These are phyloP conservation scores for Pichia pseudocactophila DNA, from an alignment of 805 yeast species.

Conservation along the genomic window DNA sequence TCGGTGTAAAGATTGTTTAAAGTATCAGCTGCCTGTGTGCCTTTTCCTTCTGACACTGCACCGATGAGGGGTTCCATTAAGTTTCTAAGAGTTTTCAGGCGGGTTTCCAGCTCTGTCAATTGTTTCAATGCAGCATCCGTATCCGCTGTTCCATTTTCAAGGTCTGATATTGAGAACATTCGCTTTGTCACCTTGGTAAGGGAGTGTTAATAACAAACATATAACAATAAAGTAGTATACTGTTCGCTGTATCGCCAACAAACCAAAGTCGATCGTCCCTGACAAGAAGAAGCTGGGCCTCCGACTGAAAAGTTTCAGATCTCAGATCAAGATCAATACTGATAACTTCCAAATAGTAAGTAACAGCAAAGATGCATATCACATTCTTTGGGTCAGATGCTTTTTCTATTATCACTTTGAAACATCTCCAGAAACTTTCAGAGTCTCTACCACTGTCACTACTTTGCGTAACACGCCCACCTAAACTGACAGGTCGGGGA, in stretches of 20 bases:
- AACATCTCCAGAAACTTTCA: slow-evolving; percentile 22
- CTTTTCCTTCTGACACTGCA: not conserved
- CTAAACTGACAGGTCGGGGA: slow-evolving; percentile 55
- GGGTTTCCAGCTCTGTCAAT: not conserved
- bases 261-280: no score
- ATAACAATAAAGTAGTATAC: no score
- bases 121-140: not conserved
- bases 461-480: not conserved
- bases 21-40: not conserved
- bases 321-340: not conserved
- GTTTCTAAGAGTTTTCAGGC: not conserved
- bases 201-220: no score
- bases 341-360: not conserved
- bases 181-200: not conserved
- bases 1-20: not conserved
- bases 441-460: slow-evolving; percentile 12
- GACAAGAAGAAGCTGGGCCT: no score
- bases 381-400: slow-evolving; percentile 76
- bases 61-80: not conserved
- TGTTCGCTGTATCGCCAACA: no score
- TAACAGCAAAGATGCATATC: slow-evolving; percentile 22
- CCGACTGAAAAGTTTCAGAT: no score
- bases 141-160: not conserved
- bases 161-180: not conserved
- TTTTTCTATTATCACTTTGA: slow-evolving; percentile 53